Percentiles rank a stretch among this genome's conserved stretches.
Conservation (phyloP, 257 asterid genomes). For the Ilex asprella region DNA sequence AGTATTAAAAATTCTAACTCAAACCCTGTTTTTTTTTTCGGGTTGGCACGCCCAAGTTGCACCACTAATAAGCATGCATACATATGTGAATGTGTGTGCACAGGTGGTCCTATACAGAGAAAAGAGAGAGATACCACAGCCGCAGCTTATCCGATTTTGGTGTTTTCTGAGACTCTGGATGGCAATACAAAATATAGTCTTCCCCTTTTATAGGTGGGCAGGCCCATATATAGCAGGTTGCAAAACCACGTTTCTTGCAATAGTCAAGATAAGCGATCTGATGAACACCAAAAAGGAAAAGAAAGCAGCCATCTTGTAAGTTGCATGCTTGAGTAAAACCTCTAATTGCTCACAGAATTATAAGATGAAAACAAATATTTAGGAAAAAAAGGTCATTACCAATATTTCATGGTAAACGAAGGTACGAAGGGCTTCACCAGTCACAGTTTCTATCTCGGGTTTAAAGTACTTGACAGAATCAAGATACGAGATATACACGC, state of each 20-base stretch:
- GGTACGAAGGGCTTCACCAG: conserved; percentile 98
- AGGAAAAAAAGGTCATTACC: conserved; percentile 28
- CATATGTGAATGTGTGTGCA: too few relatives aligned
- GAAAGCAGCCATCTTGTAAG: too few relatives aligned
- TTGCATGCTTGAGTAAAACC: too few relatives aligned
- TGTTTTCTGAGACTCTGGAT: conserved; percentile 98
- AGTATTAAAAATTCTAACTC: too few relatives aligned
- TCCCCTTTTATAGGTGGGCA: conserved; percentile 98
- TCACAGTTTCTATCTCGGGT: conserved; percentile 82
- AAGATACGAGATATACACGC: conserved; percentile 94
- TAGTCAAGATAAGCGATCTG: conserved; percentile 96
- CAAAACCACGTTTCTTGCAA: conserved; percentile 90
- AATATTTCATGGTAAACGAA: conserved; percentile 95
- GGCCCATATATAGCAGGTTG: conserved; percentile 99
- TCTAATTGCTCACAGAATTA: too few relatives aligned
- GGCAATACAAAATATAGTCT: conserved; percentile 96
- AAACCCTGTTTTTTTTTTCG: too few relatives aligned
- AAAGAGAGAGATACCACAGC: conserved; percentile 49
- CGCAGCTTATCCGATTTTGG: conserved; percentile 98
- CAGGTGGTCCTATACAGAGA: too few relatives aligned
- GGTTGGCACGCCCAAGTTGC: too few relatives aligned
- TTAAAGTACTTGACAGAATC: conserved; percentile 98
- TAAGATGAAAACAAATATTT: too few relatives aligned
- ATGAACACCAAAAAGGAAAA: not conserved
- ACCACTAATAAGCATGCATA: too few relatives aligned